Conservation (phyloP, 208 protist genomes). For the Trichomonas gallinae region DNA sequence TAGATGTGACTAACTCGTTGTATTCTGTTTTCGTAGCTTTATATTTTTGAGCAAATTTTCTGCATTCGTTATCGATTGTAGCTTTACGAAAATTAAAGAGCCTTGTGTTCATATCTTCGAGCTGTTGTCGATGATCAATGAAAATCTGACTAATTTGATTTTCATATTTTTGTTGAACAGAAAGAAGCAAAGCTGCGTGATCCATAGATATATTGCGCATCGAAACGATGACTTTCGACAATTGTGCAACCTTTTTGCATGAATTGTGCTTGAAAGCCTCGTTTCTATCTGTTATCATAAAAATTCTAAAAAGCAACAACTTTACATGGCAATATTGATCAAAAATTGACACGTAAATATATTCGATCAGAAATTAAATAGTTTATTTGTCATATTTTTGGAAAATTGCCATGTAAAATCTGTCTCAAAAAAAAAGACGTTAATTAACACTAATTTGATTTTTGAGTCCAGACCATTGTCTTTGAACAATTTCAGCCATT, state of each 20-base stretch:
- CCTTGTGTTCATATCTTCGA: background rate
- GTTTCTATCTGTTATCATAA: slow-evolving; percentile 2
- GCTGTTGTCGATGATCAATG: background rate
- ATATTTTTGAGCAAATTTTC: background rate
- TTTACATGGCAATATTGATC: too few species aligned
- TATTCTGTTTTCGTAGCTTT: background rate
- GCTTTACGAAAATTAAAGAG: background rate
- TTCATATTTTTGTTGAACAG: background rate
- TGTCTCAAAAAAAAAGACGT: too few species aligned
- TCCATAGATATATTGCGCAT: background rate
- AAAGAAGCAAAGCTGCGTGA: background rate
- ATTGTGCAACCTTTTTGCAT: slow-evolving; percentile 20
- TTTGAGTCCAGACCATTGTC: too few species aligned
- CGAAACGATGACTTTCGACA: background rate
- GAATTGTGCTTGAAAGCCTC: slow-evolving; percentile 17
- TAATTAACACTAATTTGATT: too few species aligned
- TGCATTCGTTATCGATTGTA: background rate
- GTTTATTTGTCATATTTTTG: too few species aligned
- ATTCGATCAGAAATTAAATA: too few species aligned
- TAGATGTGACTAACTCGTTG: background rate
- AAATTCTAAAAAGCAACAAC: background rate
- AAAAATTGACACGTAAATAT: too few species aligned
- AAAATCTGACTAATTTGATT: background rate
- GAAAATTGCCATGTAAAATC: too few species aligned
- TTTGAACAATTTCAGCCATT: too few species aligned